Evolutionary conservation across 2,329 filamentous ascomycete species (phyloP).

Genomic region (Ramularia endophylla): DNA sequence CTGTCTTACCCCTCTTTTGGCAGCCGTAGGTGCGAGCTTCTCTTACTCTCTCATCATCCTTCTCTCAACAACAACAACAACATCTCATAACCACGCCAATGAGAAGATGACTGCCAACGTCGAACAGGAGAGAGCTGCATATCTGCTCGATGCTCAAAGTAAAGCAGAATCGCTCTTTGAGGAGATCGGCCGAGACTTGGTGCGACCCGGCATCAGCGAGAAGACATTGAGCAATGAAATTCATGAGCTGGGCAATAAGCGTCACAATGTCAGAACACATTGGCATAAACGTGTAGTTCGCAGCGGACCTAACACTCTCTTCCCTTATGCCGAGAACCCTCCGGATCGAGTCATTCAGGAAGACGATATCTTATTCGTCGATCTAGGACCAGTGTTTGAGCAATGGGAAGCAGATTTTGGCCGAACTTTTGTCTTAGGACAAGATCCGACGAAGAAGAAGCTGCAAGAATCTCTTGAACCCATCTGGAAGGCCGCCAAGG

Average conservation of each 20-base stretch:
- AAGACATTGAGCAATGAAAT: constrained; percentile 45
- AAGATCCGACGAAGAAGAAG: constrained; percentile 40
- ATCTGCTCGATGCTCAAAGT: constrained; percentile 41
- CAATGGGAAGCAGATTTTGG: constrained; percentile 51
- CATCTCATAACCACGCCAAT: too few relatives aligned
- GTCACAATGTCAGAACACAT: constrained; percentile 43
- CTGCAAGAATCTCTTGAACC: constrained; percentile 45
- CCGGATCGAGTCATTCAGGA: constrained; percentile 43
- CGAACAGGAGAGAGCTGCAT: constrained; percentile 5
- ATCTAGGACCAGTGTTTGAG: constrained; percentile 49
- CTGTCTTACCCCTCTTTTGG: too few relatives aligned
- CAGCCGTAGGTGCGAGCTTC: too few relatives aligned
- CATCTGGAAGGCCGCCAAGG: constrained; percentile 42
- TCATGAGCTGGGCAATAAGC: constrained; percentile 38
- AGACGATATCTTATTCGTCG: constrained; percentile 49
- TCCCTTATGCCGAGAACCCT: constrained; percentile 45
- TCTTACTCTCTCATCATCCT: too few relatives aligned
- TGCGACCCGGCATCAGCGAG: constrained; percentile 45
- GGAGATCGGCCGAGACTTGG: constrained; percentile 42
- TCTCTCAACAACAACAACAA: too few relatives aligned
- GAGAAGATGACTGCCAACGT: constrained; percentile 3
- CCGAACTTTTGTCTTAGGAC: constrained; percentile 47
- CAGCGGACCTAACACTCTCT: constrained; percentile 46
- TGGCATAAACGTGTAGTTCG: constrained; percentile 51
- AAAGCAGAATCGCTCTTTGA: constrained; percentile 44